Evolutionary conservation across 1,139 yeast genomes (phyloP).

Genomic region (Nakaseomyces kungkrabaensis): DNA sequence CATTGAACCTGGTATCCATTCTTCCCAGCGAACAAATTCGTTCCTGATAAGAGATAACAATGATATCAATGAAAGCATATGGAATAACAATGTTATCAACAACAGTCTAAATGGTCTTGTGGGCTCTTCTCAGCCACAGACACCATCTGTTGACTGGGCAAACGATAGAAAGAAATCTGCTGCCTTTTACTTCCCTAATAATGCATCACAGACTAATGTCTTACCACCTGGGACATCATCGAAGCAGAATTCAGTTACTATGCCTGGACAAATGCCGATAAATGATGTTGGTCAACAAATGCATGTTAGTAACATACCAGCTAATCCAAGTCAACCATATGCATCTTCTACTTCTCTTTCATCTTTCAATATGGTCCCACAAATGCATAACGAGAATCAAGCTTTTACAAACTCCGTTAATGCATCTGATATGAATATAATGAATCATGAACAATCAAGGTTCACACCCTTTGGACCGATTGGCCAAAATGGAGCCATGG

Average conservation of each 20-base stretch:
- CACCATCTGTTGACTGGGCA: slow-evolving; percentile 4
- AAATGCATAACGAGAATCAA: not conserved
- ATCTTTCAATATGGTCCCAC: slow-evolving; percentile 1
- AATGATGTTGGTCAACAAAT: not conserved
- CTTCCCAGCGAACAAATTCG: slow-evolving; percentile 40
- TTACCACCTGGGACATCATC: not conserved
- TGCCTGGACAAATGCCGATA: not conserved
- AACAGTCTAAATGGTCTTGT: not conserved
- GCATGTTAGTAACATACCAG: not conserved
- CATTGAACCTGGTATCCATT: not conserved
- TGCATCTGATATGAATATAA: slow-evolving; percentile 4
- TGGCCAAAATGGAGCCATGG: not conserved
- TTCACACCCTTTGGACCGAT: not conserved
- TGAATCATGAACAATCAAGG: not conserved
- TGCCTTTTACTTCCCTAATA: slow-evolving; percentile 1
- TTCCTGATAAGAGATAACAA: slow-evolving; percentile 47
- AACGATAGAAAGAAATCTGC: slow-evolving; percentile 2
- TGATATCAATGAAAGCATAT: slow-evolving; percentile 35
- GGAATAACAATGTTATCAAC: slow-evolving; percentile 36
- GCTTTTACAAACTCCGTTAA: not conserved
- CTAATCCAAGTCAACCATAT: not conserved
- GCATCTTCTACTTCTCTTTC: slow-evolving; percentile 1
- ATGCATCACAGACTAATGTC: not conserved
- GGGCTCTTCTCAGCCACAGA: not conserved
- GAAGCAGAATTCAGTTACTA: not conserved